A percentile compares a stretch with the other conserved stretches of the same genome.
phyloP scores from a whole-genome alignment of 305 asterid genomes.

The Fraxinus sp. region DNA sequence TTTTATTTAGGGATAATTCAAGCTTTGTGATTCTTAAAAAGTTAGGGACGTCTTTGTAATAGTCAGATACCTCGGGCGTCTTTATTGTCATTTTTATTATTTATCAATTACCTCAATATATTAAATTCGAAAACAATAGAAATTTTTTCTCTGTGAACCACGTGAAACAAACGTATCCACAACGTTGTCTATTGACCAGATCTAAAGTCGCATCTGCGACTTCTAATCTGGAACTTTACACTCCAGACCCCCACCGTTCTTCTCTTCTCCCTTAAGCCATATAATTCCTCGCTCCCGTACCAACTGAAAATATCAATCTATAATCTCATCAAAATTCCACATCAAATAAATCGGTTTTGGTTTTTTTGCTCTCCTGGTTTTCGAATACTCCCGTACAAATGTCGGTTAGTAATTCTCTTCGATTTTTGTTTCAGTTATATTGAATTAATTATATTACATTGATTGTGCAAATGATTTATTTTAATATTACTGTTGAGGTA shows the following conservation, averaged over 20 bases:
- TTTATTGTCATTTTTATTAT: background rate
- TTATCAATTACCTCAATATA: background rate
- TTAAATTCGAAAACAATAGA: background rate
- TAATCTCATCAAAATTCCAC: background rate
- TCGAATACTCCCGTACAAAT: conserved; percentile 19
- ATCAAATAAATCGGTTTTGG: background rate
- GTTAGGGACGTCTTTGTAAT: background rate
- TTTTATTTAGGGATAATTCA: background rate
- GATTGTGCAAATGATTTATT: background rate
- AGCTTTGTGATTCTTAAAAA: background rate
- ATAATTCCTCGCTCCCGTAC: background rate
- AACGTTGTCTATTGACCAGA: background rate
- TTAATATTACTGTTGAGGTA: conserved; percentile 8
- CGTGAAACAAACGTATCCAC: conserved; percentile 2
- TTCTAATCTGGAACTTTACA: background rate
- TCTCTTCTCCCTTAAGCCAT: background rate
- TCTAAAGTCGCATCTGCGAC: background rate
- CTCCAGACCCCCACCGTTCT: background rate
- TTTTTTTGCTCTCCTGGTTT: background rate
- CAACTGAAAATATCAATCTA: background rate
- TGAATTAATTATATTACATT: background rate
- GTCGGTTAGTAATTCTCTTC: conserved; percentile 42
- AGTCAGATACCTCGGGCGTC: background rate
- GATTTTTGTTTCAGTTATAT: conserved; percentile 1
- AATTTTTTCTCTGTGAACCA: background rate